Conservation (phyloP, 305 asterid genomes). For the Fraxinus greggii region DNA sequence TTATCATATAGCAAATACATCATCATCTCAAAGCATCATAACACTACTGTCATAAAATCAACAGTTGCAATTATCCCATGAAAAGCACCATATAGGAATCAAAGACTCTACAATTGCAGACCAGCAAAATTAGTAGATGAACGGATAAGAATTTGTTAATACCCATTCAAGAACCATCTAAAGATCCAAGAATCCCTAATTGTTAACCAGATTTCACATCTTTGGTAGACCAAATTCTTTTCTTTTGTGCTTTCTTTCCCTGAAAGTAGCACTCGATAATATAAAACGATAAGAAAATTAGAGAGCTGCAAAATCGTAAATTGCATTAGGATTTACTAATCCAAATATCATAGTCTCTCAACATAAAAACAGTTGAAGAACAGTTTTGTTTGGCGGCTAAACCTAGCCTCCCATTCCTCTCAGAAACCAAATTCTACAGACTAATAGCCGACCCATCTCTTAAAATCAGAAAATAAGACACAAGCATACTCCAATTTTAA, state of each 20-base stretch:
- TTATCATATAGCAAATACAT: neutral
- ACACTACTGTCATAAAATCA: neutral
- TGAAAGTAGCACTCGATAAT: neutral
- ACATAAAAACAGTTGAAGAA: neutral
- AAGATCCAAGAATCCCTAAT: conserved; percentile 10
- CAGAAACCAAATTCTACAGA: conserved; percentile 16
- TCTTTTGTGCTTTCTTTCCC: neutral
- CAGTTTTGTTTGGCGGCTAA: conserved; percentile 2
- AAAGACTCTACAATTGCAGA: conserved; percentile 1
- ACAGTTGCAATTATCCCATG: neutral
- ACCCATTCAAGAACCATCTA: neutral
- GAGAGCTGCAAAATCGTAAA: neutral
- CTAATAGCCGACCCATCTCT: neutral
- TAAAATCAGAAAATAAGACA: neutral
- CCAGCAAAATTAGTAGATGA: neutral
- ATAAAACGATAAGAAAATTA: neutral
- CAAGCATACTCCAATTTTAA: conserved; percentile 1
- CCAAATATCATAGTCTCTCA: neutral
- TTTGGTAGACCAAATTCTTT: neutral
- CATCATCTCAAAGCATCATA: neutral
- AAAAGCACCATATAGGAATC: neutral
- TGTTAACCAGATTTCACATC: conserved; percentile 15
- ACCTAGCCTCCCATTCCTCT: conserved; percentile 26
- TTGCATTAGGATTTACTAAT: neutral
- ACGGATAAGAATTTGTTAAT: neutral